Evolutionary conservation across 345 rosid genomes (phyloP).

Genomic region (Aurinia saxatilis): DNA sequence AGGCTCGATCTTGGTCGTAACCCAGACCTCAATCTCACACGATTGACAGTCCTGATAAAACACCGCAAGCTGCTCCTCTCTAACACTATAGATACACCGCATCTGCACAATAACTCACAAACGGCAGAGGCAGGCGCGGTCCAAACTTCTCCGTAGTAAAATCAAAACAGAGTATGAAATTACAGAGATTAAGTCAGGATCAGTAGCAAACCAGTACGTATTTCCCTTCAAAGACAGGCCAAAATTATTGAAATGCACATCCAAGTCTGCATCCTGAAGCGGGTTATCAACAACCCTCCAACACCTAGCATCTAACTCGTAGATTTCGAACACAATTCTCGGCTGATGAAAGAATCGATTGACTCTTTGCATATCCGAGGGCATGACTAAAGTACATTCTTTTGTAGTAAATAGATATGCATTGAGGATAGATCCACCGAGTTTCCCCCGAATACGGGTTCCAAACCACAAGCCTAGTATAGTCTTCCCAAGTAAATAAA

Average conservation of each 20-base stretch:
- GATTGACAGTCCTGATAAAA: background rate
- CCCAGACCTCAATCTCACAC: too few relatives aligned
- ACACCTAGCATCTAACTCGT: too few relatives aligned
- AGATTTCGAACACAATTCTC: too few relatives aligned
- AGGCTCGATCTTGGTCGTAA: background rate
- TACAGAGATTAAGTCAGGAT: background rate
- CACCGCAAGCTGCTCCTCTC: slow-evolving; percentile 1
- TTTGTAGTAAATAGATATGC: too few relatives aligned
- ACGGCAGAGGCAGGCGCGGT: background rate
- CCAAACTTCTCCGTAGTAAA: background rate
- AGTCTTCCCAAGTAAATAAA: background rate
- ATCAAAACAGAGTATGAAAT: slow-evolving; percentile 8
- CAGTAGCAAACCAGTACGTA: too few relatives aligned
- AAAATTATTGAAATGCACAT: too few relatives aligned
- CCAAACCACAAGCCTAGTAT: background rate
- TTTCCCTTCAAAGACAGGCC: too few relatives aligned
- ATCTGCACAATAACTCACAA: background rate
- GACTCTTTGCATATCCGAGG: too few relatives aligned
- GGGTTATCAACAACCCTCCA: too few relatives aligned
- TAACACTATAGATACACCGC: background rate
- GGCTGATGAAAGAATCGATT: too few relatives aligned
- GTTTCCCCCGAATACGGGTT: background rate
- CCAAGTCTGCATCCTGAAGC: too few relatives aligned
- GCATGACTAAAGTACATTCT: too few relatives aligned
- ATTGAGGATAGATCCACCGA: background rate